Percentiles rank a stretch among this genome's conserved stretches.
phyloP scores from a whole-genome alignment of 169 alveolate species.

The Plasmodium inui region DNA sequence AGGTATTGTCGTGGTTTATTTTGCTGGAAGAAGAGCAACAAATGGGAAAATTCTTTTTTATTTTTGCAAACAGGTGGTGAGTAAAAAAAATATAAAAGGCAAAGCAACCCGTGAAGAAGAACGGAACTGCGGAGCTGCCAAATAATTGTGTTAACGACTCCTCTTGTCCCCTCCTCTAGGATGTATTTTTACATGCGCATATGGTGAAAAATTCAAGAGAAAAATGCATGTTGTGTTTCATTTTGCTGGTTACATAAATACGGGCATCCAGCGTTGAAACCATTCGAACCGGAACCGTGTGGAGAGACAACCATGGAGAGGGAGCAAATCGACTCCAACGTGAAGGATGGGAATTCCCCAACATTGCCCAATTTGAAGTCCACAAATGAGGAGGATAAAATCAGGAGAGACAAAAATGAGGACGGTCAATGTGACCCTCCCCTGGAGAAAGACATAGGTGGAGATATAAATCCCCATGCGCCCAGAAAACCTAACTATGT shows the following conservation, averaged over 20 bases:
- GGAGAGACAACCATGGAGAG: not conserved
- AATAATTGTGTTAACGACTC: not conserved
- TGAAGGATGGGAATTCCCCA: not conserved
- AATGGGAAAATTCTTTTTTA: not conserved
- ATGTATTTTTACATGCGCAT: not conserved
- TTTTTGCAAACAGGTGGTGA: not conserved
- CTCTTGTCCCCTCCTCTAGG: not conserved
- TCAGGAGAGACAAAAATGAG: not conserved
- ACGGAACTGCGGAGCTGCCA: not conserved
- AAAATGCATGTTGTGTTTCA: not conserved
- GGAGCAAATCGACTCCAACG: not conserved
- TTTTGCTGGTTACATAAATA: not conserved
- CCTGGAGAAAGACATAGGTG: not conserved
- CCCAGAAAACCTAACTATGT: not conserved
- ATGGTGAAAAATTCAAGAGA: not conserved
- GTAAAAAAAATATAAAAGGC: not conserved
- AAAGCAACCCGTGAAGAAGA: not conserved
- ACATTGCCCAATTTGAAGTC: not conserved
- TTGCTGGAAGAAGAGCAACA: not conserved
- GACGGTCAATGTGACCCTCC: not conserved
- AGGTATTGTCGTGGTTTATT: not conserved
- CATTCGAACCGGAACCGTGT: not conserved
- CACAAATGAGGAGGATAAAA: not conserved
- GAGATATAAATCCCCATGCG: not conserved
- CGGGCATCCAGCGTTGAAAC: not conserved